Evolutionary conservation across 2,329 filamentous ascomycete genomes (phyloP).

Genomic region (Ceratocystis cacaofunesta): DNA sequence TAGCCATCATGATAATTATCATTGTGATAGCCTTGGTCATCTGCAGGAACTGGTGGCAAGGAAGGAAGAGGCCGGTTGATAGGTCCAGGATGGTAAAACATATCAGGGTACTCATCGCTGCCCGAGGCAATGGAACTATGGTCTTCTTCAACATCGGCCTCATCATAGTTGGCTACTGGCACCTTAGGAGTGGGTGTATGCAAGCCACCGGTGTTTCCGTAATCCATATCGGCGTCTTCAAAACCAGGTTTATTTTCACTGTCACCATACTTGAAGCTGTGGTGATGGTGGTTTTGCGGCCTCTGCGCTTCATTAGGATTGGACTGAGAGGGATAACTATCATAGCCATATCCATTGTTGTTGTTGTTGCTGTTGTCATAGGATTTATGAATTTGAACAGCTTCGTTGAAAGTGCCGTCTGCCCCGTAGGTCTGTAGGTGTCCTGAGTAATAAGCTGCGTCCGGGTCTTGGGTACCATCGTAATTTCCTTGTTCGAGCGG

Average conservation of each 20-base stretch:
- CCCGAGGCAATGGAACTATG: slow-evolving; percentile 41
- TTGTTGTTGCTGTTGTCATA: background rate
- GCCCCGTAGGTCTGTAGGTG: background rate
- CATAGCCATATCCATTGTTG: background rate
- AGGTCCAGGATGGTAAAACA: slow-evolving; percentile 86
- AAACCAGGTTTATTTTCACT: slow-evolving; percentile 29
- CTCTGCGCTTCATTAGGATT: slow-evolving; percentile 19
- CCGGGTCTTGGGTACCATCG: background rate
- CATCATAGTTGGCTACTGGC: slow-evolving; percentile 83
- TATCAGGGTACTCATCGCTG: slow-evolving; percentile 62
- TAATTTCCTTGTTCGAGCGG: background rate
- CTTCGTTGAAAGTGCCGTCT: background rate
- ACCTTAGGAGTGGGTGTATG: slow-evolving; percentile 59
- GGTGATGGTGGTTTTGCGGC: background rate
- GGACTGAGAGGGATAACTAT: background rate
- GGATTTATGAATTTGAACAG: background rate
- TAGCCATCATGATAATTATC: background rate
- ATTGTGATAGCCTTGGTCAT: slow-evolving; percentile 2
- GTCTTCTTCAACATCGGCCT: slow-evolving; percentile 91
- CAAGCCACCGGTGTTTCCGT: slow-evolving; percentile 77
- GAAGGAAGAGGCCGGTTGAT: slow-evolving; percentile 48
- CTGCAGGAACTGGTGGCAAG: slow-evolving; percentile 33
- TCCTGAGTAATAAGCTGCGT: background rate
- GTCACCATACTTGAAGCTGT: slow-evolving; percentile 7
- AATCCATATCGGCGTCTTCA: slow-evolving; percentile 61